Base-by-base conservation (phyloP, 1,139 yeast genomes). In the Yamadazyma sp. region DNA sequence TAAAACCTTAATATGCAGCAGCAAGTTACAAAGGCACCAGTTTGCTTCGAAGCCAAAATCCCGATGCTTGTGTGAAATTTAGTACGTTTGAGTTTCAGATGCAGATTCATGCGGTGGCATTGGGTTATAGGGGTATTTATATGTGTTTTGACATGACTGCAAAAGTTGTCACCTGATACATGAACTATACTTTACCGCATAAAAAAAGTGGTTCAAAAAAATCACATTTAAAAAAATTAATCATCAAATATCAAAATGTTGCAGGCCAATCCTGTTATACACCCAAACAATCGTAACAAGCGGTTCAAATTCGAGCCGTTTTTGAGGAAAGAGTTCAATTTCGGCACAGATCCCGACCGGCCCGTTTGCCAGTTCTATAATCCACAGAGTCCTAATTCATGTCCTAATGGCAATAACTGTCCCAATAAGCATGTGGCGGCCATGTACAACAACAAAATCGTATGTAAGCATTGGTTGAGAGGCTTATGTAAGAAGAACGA, bases 381-480 rank as follows among this genome's bases (percentile, higher is more conserved):
- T 57, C 72, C 79, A 25, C 81, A 78, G 38, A 61, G 61, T 17
- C 80, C 87, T 1, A 82, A 81, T 29, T 79, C 83, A 26, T 92
- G 98, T 61, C 97, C 97, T 3, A 73, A 83, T 45, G 97, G 97
- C 5, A 72, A 75, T 31, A 75, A 77, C 40, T 92, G 98, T 59
- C 94, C 95, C 20, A 83, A 87, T 62, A 87, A 89, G 56, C 98
- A 92, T 64, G 88, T 88, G 1, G 74, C 87, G 17, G 81, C 94
- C 31, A 81, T 83, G 64, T 88, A 83, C 62, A 77, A 79, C 50
- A 88, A 89, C 62, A 91, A 89, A 66, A 70, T 72, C 40, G 98
- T 92, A 14, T 92, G 98, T 61, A 92, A 94, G 73, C 98, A 92
- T 69, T 92, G 99, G 99, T 77, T 94, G 36, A 77, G 98, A 51